phyloP scores from a whole-genome alignment of 495 filamentous ascomycete species.

The Podospora anserina region DNA sequence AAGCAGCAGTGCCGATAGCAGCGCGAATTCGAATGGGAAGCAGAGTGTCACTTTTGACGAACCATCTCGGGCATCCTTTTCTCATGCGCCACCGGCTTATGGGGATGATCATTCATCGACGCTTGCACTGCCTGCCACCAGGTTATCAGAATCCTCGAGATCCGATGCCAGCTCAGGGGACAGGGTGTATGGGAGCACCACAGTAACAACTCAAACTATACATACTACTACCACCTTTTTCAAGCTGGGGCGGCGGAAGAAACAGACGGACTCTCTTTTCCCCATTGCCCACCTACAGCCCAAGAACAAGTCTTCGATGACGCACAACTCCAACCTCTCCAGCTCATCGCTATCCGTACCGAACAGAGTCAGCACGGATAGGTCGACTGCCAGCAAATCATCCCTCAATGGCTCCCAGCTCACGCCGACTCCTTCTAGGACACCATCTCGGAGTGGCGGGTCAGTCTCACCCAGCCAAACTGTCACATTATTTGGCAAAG shows the following conservation, averaged over 20 bases:
- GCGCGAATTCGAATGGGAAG: conserved; percentile 26
- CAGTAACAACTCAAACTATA: conserved; percentile 58
- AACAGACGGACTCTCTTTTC: conserved; percentile 80
- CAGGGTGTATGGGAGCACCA: conserved; percentile 60
- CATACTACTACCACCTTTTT: conserved; percentile 72
- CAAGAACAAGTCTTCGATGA: conserved; percentile 50
- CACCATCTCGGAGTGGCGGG: conserved; percentile 45
- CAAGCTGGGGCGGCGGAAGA: conserved; percentile 74
- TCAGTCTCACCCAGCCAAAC: conserved; percentile 37
- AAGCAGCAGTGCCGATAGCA: conserved; percentile 25
- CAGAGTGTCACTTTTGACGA: conserved; percentile 64
- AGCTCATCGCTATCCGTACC: conserved; percentile 32
- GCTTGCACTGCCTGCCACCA: conserved; percentile 63
- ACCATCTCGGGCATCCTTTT: conserved; percentile 54
- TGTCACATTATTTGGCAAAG: conserved; percentile 26
- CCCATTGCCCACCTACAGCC: conserved; percentile 69
- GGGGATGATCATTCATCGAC: conserved; percentile 64
- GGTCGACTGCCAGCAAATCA: conserved; percentile 16
- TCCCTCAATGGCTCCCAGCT: conserved; percentile 26
- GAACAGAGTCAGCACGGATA: conserved; percentile 20
- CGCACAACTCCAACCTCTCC: conserved; percentile 32
- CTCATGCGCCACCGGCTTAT: conserved; percentile 54
- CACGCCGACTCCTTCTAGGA: conserved; percentile 49
- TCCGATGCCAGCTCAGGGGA: conserved; percentile 86
- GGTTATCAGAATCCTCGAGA: conserved; percentile 86